Evolutionary conservation across 306 rosid genomes (phyloP).

Genomic region (Vigna reflexopilosa): DNA sequence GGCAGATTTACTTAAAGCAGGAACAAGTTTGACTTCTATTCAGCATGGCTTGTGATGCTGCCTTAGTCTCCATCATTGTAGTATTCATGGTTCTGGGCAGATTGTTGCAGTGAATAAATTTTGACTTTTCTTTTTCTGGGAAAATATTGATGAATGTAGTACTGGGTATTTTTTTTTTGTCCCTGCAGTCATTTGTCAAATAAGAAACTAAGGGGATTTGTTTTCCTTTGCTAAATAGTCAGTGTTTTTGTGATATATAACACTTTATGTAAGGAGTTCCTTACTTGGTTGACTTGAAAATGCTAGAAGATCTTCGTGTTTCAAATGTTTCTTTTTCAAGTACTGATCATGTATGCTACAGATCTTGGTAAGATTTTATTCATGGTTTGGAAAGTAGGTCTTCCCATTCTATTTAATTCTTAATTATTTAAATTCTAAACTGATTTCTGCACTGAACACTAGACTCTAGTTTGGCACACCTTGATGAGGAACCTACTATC

Average conservation of each 20-base stretch:
- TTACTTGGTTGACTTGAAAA: neutral
- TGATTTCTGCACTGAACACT: conserved; percentile 18
- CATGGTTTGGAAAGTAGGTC: neutral
- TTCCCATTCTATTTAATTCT: neutral
- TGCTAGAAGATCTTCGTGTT: neutral
- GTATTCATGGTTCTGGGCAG: conserved; percentile 15
- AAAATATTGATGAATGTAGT: conserved; percentile 11
- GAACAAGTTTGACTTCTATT: neutral
- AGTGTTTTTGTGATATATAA: neutral
- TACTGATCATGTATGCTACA: neutral
- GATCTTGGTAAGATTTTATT: neutral
- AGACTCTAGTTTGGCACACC: conserved; percentile 16
- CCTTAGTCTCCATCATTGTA: conserved; percentile 11
- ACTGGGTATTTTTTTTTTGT: neutral
- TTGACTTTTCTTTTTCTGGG: neutral
- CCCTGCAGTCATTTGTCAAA: neutral
- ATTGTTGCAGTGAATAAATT: conserved; percentile 21
- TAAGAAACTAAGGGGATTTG: neutral
- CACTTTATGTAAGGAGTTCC: neutral
- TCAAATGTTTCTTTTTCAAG: neutral
- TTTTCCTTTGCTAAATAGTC: conserved; percentile 21
- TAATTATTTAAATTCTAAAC: conserved; percentile 8
- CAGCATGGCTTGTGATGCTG: conserved; percentile 24
- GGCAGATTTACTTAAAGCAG: conserved; percentile 1
- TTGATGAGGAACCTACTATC: neutral